Conservation (phyloP, 192 early-diverging fungal genomes). For the Fimicolochytrium jonesii region DNA sequence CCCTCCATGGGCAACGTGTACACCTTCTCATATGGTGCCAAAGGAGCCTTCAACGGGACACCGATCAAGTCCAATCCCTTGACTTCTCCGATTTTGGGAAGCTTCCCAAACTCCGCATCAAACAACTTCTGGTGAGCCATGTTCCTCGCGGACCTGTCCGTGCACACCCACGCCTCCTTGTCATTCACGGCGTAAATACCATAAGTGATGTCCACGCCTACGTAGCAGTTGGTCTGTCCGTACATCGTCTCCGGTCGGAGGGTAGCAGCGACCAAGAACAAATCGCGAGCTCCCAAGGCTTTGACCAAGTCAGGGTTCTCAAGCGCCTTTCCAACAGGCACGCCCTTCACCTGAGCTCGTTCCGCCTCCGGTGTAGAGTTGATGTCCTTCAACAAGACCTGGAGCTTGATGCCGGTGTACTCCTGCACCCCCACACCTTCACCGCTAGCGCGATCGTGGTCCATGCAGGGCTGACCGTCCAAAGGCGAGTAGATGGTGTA, state of each 20-base stretch:
- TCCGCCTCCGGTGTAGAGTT: slow-evolving; percentile 12
- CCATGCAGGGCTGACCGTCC: slow-evolving; percentile 98
- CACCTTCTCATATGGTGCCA: slow-evolving; percentile 69
- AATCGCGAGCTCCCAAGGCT: slow-evolving; percentile 64
- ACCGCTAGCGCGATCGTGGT: slow-evolving; percentile 92
- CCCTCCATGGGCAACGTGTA: slow-evolving; percentile 98
- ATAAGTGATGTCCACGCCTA: slow-evolving; percentile 87
- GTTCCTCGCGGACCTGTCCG: slow-evolving; percentile 91
- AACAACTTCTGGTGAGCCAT: slow-evolving; percentile 94
- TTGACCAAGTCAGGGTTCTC: slow-evolving; percentile 48
- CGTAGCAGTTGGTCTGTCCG: slow-evolving; percentile 97
- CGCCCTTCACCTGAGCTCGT: slow-evolving; percentile 46
- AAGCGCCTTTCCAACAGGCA: slow-evolving; percentile 47
- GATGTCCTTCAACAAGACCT: slow-evolving; percentile 62
- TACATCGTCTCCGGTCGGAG: slow-evolving; percentile 99
- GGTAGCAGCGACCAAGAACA: slow-evolving; percentile 93
- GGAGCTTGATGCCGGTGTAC: slow-evolving; percentile 94
- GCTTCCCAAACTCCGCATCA: slow-evolving; percentile 54
- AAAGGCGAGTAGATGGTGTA: slow-evolving; percentile 95
- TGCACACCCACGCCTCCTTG: slow-evolving; percentile 81
- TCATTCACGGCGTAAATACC: slow-evolving; percentile 79
- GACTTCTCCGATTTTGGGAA: slow-evolving; percentile 69
- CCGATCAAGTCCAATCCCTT: slow-evolving; percentile 80
- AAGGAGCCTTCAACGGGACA: slow-evolving; percentile 84
- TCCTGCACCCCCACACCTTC: slow-evolving; percentile 93